Conservation (phyloP, 2,329 filamentous ascomycete species). For the Trichoderma endophyticum region DNA sequence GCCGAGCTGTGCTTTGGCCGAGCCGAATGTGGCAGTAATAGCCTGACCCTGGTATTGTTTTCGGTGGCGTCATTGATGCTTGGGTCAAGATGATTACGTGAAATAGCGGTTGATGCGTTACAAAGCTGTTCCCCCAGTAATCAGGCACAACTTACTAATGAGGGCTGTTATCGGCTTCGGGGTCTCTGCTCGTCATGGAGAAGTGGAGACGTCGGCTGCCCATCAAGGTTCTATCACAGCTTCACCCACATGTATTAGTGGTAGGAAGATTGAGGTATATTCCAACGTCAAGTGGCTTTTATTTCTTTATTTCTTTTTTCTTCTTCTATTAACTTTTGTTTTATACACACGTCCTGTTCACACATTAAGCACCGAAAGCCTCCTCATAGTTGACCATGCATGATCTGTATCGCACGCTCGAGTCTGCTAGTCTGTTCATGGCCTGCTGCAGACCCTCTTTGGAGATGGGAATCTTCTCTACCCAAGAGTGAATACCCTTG, state of each 20-base stretch:
- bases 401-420: conserved; percentile 71
- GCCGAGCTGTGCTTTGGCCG: not conserved
- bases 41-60: not conserved
- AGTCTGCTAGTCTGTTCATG: conserved; percentile 65
- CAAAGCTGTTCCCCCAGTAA: not conserved
- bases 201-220: not conserved
- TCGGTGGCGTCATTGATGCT: not conserved
- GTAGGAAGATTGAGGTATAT: not conserved
- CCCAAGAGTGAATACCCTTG: conserved; percentile 66
- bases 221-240: not conserved
- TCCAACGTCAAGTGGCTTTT: not conserved
- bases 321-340: not conserved
- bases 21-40: not conserved
- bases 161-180: not conserved
- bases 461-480: conserved; percentile 70
- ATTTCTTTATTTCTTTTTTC: not conserved
- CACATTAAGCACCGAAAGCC: conserved; percentile 53
- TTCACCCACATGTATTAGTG: not conserved
- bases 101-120: not conserved
- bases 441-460: conserved; percentile 68
- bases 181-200: not conserved
- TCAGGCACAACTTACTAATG: not conserved
- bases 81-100: not conserved
- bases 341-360: not conserved
- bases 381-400: conserved; percentile 70